Conservation (phyloP, 257 asterid genomes). For the Apocynum venetum region DNA sequence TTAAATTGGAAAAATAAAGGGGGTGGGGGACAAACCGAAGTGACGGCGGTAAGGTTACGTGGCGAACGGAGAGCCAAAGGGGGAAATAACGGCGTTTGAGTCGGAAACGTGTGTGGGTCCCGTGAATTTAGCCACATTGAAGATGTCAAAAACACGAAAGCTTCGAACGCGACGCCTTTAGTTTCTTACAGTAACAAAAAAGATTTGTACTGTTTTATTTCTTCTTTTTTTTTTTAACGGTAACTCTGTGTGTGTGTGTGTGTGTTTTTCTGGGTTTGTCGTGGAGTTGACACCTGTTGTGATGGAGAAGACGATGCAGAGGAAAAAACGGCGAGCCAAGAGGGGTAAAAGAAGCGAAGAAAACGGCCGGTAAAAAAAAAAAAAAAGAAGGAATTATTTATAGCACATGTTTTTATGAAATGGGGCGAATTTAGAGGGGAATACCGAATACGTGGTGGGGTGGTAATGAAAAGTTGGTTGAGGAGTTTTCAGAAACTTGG, state of each 20-base stretch:
- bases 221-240: neutral
- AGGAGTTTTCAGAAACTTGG: no score
- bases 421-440: no score
- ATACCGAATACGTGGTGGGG: no score
- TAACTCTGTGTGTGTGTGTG: neutral
- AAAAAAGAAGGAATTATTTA: no score
- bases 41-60: slow-evolving; percentile 31
- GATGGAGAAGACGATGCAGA: neutral
- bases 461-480: no score
- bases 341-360: neutral
- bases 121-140: slow-evolving; percentile 1
- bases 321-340: slow-evolving; percentile 11
- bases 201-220: no score
- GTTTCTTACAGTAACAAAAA: no score
- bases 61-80: slow-evolving; percentile 2
- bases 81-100: slow-evolving; percentile 25
- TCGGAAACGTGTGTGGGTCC: slow-evolving; percentile 19
- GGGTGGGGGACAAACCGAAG: slow-evolving; percentile 10
- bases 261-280: neutral
- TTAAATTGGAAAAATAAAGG: neutral
- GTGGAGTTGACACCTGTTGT: slow-evolving; percentile 9
- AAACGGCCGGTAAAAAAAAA: no score
- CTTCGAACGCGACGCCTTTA: neutral
- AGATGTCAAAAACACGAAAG: neutral
- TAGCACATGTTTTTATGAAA: no score